Evolutionary conservation across 495 filamentous ascomycete species (phyloP).

Genomic region (Aspergillus affinis): DNA sequence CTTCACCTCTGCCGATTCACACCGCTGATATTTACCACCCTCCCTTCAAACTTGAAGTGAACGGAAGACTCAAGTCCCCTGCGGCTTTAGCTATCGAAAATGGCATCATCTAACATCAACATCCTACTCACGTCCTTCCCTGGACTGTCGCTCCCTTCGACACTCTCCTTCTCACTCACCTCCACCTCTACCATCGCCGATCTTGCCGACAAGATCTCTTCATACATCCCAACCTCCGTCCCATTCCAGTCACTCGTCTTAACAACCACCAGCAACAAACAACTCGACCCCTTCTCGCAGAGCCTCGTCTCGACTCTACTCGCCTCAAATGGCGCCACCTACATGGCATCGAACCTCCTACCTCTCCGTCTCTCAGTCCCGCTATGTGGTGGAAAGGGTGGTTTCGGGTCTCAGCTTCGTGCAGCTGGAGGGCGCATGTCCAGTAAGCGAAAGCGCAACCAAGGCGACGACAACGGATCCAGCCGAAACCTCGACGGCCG

Average conservation of each 20-base stretch:
- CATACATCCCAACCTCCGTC: slow-evolving; percentile 58
- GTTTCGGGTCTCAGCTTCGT: slow-evolving; percentile 94
- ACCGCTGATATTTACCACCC: neutral
- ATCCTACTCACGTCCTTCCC: slow-evolving; percentile 79
- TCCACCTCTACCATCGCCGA: slow-evolving; percentile 63
- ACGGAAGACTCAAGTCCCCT: neutral
- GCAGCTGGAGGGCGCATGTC: slow-evolving; percentile 98
- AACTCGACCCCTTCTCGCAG: slow-evolving; percentile 49
- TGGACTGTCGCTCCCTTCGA: slow-evolving; percentile 76
- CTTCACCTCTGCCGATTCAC: neutral
- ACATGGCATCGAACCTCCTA: slow-evolving; percentile 67
- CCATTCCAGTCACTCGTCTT: slow-evolving; percentile 60
- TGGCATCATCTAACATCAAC: slow-evolving; percentile 61
- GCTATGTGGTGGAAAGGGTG: slow-evolving; percentile 89
- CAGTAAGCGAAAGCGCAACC: slow-evolving; percentile 80
- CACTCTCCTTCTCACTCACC: slow-evolving; percentile 69
- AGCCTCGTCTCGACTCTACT: slow-evolving; percentile 31
- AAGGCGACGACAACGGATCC: slow-evolving; percentile 81
- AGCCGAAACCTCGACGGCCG: slow-evolving; percentile 93
- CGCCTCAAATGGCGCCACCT: slow-evolving; percentile 23
- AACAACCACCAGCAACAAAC: slow-evolving; percentile 77
- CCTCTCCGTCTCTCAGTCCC: slow-evolving; percentile 74
- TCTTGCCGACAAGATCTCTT: slow-evolving; percentile 60
- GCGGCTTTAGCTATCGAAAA: slow-evolving; percentile 15
- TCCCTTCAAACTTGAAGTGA: neutral